Base-by-base conservation (phyloP, 2,329 filamentous ascomycete genomes). In the Cercospora zeae-maydis region DNA sequence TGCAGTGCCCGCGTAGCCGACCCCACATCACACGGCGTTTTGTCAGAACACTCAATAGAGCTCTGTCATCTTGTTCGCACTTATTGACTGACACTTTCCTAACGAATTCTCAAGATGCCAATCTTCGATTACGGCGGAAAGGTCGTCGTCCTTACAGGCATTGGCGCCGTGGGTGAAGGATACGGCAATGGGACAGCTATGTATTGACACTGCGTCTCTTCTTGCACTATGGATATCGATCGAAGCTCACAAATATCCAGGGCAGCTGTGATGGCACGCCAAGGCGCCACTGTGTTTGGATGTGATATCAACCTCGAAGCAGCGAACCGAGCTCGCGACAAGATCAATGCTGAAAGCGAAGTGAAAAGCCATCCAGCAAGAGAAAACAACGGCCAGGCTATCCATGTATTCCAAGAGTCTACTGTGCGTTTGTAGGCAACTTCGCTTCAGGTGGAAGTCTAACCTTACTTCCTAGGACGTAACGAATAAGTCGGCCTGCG, bases 401-500 rank as follows among this genome's bases (percentile, higher is more conserved):
- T 71, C 2, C 66, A 71, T 52, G 66, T 71, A 10, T 63, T 70
- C 24, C 64, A 69, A 55, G 56, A 67, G 34, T 45, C 55, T 24
- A 67, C 64, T n/a, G 71, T 72, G 63, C n/a, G 53, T 39, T n/a
- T 16, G 21, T n/a, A n/a, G n/a, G n/a, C 27, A 10, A 5, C 3
- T 14, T 42, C 5, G 10, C 13, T n/a, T 11, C 6, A 27, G 16
- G 27, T 1, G 19, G n/a, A 51, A 16, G 4, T 10, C 30, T 51
- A 30, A 58, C 31, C 16, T 8, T 33, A 27, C 10, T 45, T 9
- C 31, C 11, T 51, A 72, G 69, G 76, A 87, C 67, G 84, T 84
- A 1, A 86, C 84, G 0, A 79, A 80, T 5, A 78, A 80, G 0
- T 69, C 73, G 0, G 82, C 82, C 14, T 83, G 86, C 69, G 81